These are phyloP conservation scores for Omphalotus guepiniiformis DNA, from an alignment of 768 basidiomycete species.

Conservation along the genomic window DNA sequence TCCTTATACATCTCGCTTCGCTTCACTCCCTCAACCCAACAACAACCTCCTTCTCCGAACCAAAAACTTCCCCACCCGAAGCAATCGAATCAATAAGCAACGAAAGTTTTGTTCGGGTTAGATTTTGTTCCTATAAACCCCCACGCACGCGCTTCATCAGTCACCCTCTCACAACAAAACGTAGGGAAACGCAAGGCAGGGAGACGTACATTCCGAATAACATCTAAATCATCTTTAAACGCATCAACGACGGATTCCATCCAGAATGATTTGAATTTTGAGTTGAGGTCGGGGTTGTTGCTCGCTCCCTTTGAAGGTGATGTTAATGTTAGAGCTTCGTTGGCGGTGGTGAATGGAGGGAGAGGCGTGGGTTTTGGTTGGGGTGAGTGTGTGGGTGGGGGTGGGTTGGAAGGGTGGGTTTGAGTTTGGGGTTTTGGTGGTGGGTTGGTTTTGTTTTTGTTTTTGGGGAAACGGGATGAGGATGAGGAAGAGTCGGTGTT, in stretches of 20 bases:
- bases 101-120: constrained; percentile 62
- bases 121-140: constrained; percentile 58
- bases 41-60: too few species aligned
- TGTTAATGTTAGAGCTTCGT: constrained; percentile 15
- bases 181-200: not conserved
- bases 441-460: constrained; percentile 8
- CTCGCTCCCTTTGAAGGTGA: too few species aligned
- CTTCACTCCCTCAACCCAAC: too few species aligned
- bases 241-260: constrained; percentile 80
- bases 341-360: constrained; percentile 47
- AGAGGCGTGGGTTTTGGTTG: constrained; percentile 46
- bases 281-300: constrained; percentile 59
- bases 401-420: constrained; percentile 11
- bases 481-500: not conserved
- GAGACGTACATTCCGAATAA: constrained; percentile 66
- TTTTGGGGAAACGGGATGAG: constrained; percentile 9
- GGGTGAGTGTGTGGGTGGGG: constrained; percentile 20
- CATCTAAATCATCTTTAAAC: constrained; percentile 80
- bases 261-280: constrained; percentile 80
- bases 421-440: constrained; percentile 7
- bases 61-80: constrained; percentile 71
- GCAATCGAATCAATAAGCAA: constrained; percentile 81
- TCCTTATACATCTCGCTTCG: too few species aligned
- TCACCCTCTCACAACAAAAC: too few species aligned
- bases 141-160: too few species aligned